Base-by-base conservation (phyloP, 805 yeast genomes). In the Metschnikowia matae region DNA sequence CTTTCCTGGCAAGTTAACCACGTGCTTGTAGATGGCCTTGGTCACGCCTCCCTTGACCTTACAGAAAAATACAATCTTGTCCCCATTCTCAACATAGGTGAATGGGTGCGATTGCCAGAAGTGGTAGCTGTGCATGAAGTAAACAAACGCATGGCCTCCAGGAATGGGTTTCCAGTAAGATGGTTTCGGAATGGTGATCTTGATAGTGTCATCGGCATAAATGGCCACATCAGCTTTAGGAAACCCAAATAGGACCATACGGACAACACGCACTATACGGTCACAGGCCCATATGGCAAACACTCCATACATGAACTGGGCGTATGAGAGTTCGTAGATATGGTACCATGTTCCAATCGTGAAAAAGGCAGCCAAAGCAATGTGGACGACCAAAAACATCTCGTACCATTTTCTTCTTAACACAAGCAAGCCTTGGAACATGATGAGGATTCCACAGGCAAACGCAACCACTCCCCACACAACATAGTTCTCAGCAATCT, bases 91-190 rank as follows among this genome's bases (percentile, higher is more conserved):
- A 14, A 50, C 29, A 36, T 55, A 57, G 14, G 55, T 89, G 95
- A 55, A 81, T 73, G 1, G 71, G 75, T 86, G 90, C 1, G 85
- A 79, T 63, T 86, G 89, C 82, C 84, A 84, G 60, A 84, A 82
- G 37, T 73, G 64, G 10, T 65, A 61, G 31, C 75, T 73, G 37
- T 78, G 69, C 50, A 83, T 52, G 62, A 85, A 81, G 63, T 83
- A 76, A 29, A 87, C 66, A 54, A 71, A 85, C 0, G 77, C 82
- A 60, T 69, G 80, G 8, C 78, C 72, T 3, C 89, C 89, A 1
- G 89, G 84, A 46, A 61, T 67, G 21, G 76, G 68, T 29, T 68
- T 69, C 75, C 84, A 79, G 41, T 59, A 60, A 3, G 60, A 62
- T 14, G 89, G 86, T 57, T 74, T 75, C 26, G 70, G 63, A 14